These are phyloP conservation scores for Kernera saxatilis DNA, from an alignment of 345 rosid genomes.

Conservation along the genomic window DNA sequence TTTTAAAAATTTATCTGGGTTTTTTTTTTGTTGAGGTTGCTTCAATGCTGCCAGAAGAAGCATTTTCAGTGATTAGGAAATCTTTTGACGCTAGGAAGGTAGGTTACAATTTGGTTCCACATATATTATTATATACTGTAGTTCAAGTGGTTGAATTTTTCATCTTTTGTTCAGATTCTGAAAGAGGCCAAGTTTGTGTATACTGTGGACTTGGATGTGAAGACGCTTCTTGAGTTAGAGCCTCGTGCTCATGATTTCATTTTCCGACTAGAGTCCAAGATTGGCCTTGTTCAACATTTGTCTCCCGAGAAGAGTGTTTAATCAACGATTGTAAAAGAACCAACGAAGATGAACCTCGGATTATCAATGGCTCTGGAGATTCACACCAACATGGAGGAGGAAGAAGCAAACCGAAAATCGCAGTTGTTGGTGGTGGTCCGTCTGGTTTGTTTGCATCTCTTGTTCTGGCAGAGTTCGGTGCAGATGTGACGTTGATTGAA, in stretches of 20 bases:
- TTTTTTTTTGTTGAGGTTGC: conserved; percentile 63
- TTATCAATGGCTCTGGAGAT: conserved; percentile 19
- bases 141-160: conserved; percentile 16
- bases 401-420: conserved; percentile 51
- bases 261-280: conserved; percentile 58
- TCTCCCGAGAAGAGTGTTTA: conserved; percentile 36
- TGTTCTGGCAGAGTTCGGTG: conserved; percentile 94
- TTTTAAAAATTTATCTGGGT: not conserved
- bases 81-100: conserved; percentile 98
- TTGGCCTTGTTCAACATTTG: conserved; percentile 63
- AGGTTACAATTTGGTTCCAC: not conserved
- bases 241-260: conserved; percentile 88
- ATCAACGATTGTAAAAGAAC: conserved; percentile 40
- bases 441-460: conserved; percentile 92
- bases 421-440: conserved; percentile 90
- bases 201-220: conserved; percentile 76
- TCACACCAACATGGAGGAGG: conserved; percentile 22
- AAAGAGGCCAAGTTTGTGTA: conserved; percentile 93
- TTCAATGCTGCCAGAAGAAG: conserved; percentile 77
- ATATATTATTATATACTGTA: not conserved
- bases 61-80: conserved; percentile 71
- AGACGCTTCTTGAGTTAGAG: conserved; percentile 64
- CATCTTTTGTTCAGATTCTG: conserved; percentile 41
- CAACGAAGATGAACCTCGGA: conserved; percentile 18
- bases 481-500: conserved; percentile 83